These are phyloP conservation scores for Metschnikowia kofuensis DNA, from an alignment of 805 yeast genomes.

Conservation along the genomic window DNA sequence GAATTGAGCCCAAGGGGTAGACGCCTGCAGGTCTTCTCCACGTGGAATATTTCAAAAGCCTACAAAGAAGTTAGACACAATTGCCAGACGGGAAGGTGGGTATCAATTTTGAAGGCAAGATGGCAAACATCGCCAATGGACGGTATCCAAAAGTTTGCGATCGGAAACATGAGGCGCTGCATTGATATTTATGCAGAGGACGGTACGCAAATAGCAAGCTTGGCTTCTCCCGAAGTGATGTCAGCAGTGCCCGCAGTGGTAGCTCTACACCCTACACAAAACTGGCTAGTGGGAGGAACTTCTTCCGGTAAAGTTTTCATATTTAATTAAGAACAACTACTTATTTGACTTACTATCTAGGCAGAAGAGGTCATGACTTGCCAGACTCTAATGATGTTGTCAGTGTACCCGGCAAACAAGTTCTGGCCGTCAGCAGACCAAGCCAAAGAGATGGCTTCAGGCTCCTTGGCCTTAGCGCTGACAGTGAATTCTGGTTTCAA, in stretches of 20 bases:
- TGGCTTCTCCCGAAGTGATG: constrained; percentile 52
- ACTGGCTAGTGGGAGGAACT: constrained; percentile 92
- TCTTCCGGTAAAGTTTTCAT: constrained; percentile 87
- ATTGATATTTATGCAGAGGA: constrained; percentile 76
- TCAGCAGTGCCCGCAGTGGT: constrained; percentile 94
- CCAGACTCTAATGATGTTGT: constrained; percentile 99
- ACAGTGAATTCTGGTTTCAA: constrained; percentile 96
- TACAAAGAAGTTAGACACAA: constrained; percentile 60
- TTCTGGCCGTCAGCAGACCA: constrained; percentile 99
- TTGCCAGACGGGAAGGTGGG: constrained; percentile 98
- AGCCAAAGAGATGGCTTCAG: constrained; percentile 96
- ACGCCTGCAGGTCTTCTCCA: no score
- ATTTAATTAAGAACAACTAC: constrained; percentile 31
- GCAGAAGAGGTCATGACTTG: constrained; percentile 92
- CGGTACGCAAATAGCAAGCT: constrained; percentile 77
- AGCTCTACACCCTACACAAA: constrained; percentile 76
- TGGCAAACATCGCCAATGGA: constrained; percentile 80
- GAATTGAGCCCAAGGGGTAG: background rate
- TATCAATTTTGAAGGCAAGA: constrained; percentile 79
- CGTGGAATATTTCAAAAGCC: background rate
- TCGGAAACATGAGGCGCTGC: constrained; percentile 89
- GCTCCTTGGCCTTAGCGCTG: constrained; percentile 88
- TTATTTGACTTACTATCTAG: constrained; percentile 20
- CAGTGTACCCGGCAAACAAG: constrained; percentile 99
- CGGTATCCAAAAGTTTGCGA: constrained; percentile 76